Conservation (phyloP, 2,329 filamentous ascomycete species). For the Penicillium sp. region DNA sequence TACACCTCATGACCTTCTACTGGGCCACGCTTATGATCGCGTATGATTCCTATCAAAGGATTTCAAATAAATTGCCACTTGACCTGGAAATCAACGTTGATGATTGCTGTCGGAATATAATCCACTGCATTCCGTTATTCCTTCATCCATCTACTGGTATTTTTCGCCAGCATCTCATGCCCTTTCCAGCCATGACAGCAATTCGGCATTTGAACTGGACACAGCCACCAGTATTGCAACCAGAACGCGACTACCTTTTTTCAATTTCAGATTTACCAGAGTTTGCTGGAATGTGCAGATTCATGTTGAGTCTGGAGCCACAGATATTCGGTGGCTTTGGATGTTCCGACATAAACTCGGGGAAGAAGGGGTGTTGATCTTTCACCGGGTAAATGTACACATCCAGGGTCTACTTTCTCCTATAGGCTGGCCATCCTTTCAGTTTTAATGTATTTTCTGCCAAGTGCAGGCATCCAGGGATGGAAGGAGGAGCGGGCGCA, state of each 20-base stretch:
- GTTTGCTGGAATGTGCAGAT: background rate
- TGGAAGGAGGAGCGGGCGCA: too few species aligned
- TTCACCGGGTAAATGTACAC: background rate
- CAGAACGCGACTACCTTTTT: background rate
- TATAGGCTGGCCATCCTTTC: background rate
- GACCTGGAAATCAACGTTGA: background rate
- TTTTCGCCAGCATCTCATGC: conserved; percentile 20
- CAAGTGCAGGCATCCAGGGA: too few species aligned
- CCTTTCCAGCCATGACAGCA: conserved; percentile 11
- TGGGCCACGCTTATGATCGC: conserved; percentile 13
- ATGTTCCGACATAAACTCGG: background rate
- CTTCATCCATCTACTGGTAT: conserved; percentile 13
- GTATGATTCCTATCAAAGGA: background rate
- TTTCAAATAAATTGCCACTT: background rate
- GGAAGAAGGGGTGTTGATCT: background rate
- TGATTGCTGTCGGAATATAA: conserved; percentile 8
- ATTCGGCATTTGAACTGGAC: conserved; percentile 8
- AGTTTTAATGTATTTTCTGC: background rate
- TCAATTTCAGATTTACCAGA: background rate
- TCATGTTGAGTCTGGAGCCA: background rate
- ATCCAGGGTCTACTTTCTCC: too few species aligned
- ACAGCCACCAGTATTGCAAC: background rate
- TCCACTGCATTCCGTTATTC: conserved; percentile 15
- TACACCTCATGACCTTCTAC: conserved; percentile 11
- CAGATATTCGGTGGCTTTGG: background rate